phyloP scores from a whole-genome alignment of 2,329 filamentous ascomycete species.

The Penicillium sp. region DNA sequence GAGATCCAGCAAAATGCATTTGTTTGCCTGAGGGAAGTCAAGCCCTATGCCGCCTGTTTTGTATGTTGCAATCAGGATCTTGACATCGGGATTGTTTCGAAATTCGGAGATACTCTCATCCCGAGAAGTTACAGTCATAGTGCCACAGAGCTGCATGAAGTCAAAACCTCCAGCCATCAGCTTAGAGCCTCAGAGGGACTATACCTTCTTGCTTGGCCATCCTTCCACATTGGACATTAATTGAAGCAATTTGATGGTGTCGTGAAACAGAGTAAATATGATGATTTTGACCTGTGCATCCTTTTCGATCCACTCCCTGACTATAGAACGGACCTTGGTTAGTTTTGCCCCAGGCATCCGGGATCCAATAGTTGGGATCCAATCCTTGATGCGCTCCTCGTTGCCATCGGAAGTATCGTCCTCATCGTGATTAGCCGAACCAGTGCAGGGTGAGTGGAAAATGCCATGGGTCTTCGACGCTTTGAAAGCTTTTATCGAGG shows the following conservation, averaged over 20 bases:
- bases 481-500: background rate
- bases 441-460: background rate
- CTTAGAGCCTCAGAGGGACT: background rate
- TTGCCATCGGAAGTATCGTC: background rate
- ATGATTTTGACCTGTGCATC: slow-evolving; percentile 51
- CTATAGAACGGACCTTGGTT: slow-evolving; percentile 28
- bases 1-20: slow-evolving; percentile 51
- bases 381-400: slow-evolving; percentile 21
- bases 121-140: slow-evolving; percentile 42
- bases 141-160: slow-evolving; percentile 44
- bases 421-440: background rate
- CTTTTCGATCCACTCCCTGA: slow-evolving; percentile 40
- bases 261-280: slow-evolving; percentile 55
- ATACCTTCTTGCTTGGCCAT: slow-evolving; percentile 28
- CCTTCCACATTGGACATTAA: slow-evolving; percentile 47
- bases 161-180: background rate
- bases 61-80: slow-evolving; percentile 52
- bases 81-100: slow-evolving; percentile 31
- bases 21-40: slow-evolving; percentile 57
- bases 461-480: background rate
- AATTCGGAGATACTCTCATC: slow-evolving; percentile 47
- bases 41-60: slow-evolving; percentile 54
- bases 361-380: slow-evolving; percentile 21
- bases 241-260: slow-evolving; percentile 48
- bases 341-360: slow-evolving; percentile 40